Conservation (phyloP, 306 rosid genomes). For the Dryas octopetala region DNA sequence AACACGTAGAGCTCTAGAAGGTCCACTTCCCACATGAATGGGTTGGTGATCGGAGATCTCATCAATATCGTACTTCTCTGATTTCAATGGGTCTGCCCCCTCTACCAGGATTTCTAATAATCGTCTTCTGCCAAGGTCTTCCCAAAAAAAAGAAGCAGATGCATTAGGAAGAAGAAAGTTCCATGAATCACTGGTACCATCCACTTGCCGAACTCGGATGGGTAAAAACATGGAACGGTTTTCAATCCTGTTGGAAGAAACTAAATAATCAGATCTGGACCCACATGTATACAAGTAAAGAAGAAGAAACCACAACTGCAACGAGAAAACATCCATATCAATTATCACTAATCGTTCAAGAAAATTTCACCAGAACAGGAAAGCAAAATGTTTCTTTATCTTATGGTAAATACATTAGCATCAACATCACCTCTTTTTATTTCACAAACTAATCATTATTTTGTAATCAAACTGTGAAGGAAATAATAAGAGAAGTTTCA, state of each 20-base stretch:
- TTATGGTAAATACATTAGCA: not conserved
- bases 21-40: slow-evolving; percentile 50
- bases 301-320: slow-evolving; percentile 8
- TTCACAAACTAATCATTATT: not conserved
- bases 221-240: slow-evolving; percentile 88
- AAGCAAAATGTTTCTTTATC: not conserved
- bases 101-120: slow-evolving; percentile 74
- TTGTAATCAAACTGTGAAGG: not conserved
- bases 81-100: slow-evolving; percentile 67
- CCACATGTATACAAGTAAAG: slow-evolving; percentile 13
- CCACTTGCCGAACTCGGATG: slow-evolving; percentile 81
- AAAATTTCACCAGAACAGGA: slow-evolving; percentile 3
- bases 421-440: not conserved
- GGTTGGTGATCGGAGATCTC: slow-evolving; percentile 82
- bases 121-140: slow-evolving; percentile 92
- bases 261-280: slow-evolving; percentile 17
- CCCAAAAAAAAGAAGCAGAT: slow-evolving; percentile 90
- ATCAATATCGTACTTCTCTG: slow-evolving; percentile 77
- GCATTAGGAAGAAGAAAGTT: slow-evolving; percentile 74
- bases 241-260: slow-evolving; percentile 72
- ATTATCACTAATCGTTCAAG: not conserved
- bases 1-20: slow-evolving; percentile 70
- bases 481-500: not conserved
- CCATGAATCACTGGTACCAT: slow-evolving; percentile 82
- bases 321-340: slow-evolving; percentile 7